A percentile compares a stretch with the other conserved stretches of the same genome.
These are phyloP conservation scores for Globomyces sp. DNA, from an alignment of 371 early-diverging fungal genomes.

Conservation along the genomic window DNA sequence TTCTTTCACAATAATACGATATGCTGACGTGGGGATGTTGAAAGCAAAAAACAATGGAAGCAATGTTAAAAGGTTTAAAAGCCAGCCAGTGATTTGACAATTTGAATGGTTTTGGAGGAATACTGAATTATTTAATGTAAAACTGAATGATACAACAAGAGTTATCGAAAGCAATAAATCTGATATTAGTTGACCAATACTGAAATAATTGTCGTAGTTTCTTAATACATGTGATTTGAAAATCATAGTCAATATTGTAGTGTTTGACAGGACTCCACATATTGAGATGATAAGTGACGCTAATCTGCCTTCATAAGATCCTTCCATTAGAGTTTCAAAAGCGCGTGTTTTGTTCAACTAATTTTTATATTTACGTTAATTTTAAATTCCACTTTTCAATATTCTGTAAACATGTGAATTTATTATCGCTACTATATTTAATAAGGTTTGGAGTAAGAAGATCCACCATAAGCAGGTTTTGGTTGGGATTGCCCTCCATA, in stretches of 20 bases:
- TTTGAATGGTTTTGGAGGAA: neutral
- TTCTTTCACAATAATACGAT: neutral
- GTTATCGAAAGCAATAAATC: neutral
- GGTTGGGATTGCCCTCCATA: too few relatives aligned
- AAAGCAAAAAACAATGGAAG: conserved; percentile 4
- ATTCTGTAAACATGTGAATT: too few relatives aligned
- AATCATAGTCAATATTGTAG: neutral
- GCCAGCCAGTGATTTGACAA: conserved; percentile 13
- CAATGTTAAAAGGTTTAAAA: conserved; percentile 12
- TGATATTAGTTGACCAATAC: conserved; percentile 6
- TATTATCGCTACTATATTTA: too few relatives aligned
- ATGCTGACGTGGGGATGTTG: neutral
- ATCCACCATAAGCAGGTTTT: too few relatives aligned
- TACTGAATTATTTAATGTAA: neutral
- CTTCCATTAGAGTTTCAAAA: too few relatives aligned
- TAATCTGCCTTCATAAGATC: too few relatives aligned
- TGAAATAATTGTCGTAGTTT: conserved; percentile 16
- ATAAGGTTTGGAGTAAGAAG: too few relatives aligned
- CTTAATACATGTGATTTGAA: conserved; percentile 5
- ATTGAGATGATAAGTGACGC: too few relatives aligned
- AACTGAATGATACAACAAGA: neutral
- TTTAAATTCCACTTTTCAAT: too few relatives aligned
- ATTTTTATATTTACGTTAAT: too few relatives aligned
- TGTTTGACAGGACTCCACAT: too few relatives aligned
- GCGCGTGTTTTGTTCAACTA: too few relatives aligned